phyloP scores from a whole-genome alignment of 108 stramenopile genomes.

The Cyclotella kingstonii region DNA sequence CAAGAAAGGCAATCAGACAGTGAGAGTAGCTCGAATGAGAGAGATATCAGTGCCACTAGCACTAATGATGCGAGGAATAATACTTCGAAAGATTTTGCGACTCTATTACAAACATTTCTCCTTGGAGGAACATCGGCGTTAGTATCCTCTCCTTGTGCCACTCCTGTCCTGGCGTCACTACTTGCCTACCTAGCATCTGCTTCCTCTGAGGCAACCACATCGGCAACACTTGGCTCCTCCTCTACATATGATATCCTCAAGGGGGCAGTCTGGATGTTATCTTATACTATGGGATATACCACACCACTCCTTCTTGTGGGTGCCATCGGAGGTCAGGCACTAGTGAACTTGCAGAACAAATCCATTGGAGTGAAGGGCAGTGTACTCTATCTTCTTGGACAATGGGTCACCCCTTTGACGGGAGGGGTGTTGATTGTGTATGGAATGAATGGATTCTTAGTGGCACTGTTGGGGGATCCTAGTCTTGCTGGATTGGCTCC shows the following conservation, averaged over 20 bases:
- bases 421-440: constrained; percentile 74
- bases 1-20: too few relatives aligned
- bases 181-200: constrained; percentile 78
- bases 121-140: constrained; percentile 81
- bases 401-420: constrained; percentile 75
- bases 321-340: constrained; percentile 71
- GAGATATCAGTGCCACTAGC: too few relatives aligned
- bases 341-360: constrained; percentile 59
- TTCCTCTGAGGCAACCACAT: constrained; percentile 63
- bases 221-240: constrained; percentile 44
- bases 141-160: constrained; percentile 81
- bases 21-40: too few relatives aligned
- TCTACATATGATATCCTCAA: constrained; percentile 64
- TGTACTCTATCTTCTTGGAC: constrained; percentile 33
- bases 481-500: constrained; percentile 68
- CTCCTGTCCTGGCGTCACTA: constrained; percentile 77
- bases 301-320: constrained; percentile 73
- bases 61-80: too few relatives aligned
- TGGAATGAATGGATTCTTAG: constrained; percentile 74
- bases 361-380: constrained; percentile 29
- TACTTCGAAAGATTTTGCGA: constrained; percentile 29
- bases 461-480: constrained; percentile 76
- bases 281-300: constrained; percentile 78
- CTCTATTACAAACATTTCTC: constrained; percentile 69
- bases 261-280: constrained; percentile 63